These are phyloP conservation scores for Wickerhamomyces ciferrii DNA, from an alignment of 805 yeast species.

Conservation along the genomic window DNA sequence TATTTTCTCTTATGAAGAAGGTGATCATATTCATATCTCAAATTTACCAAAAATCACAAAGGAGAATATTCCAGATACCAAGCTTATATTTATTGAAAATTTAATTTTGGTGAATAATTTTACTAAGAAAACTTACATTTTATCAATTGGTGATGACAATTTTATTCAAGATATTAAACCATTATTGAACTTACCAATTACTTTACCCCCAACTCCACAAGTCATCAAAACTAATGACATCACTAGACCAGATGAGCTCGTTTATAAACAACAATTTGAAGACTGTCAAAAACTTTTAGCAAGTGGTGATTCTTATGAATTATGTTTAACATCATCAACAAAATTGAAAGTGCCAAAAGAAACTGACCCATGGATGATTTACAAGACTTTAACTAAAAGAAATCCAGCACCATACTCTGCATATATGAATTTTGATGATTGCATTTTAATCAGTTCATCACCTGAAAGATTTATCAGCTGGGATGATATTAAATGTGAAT, in stretches of 20 bases:
- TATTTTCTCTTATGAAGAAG: slow-evolving; percentile 83
- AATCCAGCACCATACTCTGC: slow-evolving; percentile 96
- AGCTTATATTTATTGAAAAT: slow-evolving; percentile 65
- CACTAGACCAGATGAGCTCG: slow-evolving; percentile 43
- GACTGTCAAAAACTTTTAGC: slow-evolving; percentile 63
- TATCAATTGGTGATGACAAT: slow-evolving; percentile 34
- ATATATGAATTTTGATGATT: slow-evolving; percentile 63
- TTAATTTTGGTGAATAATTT: slow-evolving; percentile 50
- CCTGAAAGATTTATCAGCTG: slow-evolving; percentile 93
- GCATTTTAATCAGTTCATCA: slow-evolving; percentile 69
- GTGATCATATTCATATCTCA: slow-evolving; percentile 34
- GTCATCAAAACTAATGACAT: slow-evolving; percentile 22
- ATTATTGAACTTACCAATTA: slow-evolving; percentile 15
- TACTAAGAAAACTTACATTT: slow-evolving; percentile 39
- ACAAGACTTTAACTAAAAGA: slow-evolving; percentile 58
- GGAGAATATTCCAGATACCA: slow-evolving; percentile 60
- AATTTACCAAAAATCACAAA: slow-evolving; percentile 33
- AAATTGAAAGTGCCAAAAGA: slow-evolving; percentile 44
- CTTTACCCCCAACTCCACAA: neutral
- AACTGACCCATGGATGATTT: slow-evolving; percentile 70
- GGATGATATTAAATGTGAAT: slow-evolving; percentile 56
- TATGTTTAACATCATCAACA: slow-evolving; percentile 82
- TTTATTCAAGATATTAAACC: slow-evolving; percentile 18
- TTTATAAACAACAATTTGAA: slow-evolving; percentile 51
- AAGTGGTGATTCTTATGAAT: slow-evolving; percentile 88